A percentile compares a stretch with the other conserved stretches of the same genome.
Evolutionary conservation across 2,329 filamentous ascomycete genomes (phyloP).

Genomic region (Cordyceps militaris): DNA sequence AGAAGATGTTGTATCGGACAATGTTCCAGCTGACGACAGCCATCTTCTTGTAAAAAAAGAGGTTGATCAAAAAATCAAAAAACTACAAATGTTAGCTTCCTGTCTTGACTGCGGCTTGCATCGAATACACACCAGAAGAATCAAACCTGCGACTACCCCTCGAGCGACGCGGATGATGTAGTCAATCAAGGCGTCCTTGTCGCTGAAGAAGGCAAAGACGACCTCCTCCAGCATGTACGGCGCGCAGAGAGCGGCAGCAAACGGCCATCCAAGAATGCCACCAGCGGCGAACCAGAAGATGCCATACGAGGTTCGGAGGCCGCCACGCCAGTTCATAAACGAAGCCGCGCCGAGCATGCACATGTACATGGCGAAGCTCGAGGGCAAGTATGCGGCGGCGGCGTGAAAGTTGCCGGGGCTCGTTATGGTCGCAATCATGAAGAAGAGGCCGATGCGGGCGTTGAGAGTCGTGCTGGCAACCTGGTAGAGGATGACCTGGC

Average conservation of each 20-base stretch:
- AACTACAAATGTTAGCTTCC: constrained; percentile 38
- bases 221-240: constrained; percentile 78
- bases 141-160: constrained; percentile 58
- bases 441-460: constrained; percentile 76
- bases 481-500: constrained; percentile 75
- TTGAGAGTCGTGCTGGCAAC: constrained; percentile 71
- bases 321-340: constrained; percentile 84
- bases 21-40: constrained; percentile 85
- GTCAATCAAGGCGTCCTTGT: constrained; percentile 52
- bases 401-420: constrained; percentile 94
- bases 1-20: constrained; percentile 91
- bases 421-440: constrained; percentile 66
- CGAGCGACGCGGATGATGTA: constrained; percentile 55
- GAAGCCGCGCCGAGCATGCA: constrained; percentile 77
- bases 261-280: constrained; percentile 87
- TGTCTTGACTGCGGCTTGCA: neutral
- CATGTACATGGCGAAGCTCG: constrained; percentile 95
- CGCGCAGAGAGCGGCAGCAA: constrained; percentile 71
- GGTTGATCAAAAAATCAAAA: constrained; percentile 64
- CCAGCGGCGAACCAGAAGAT: constrained; percentile 89
- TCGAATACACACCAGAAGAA: constrained; percentile 56
- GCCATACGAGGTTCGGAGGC: constrained; percentile 70
- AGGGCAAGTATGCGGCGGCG: constrained; percentile 78
- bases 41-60: constrained; percentile 76
- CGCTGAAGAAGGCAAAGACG: constrained; percentile 47